Conservation (phyloP, 1,139 yeast species). For the Candida buenavistaensis region DNA sequence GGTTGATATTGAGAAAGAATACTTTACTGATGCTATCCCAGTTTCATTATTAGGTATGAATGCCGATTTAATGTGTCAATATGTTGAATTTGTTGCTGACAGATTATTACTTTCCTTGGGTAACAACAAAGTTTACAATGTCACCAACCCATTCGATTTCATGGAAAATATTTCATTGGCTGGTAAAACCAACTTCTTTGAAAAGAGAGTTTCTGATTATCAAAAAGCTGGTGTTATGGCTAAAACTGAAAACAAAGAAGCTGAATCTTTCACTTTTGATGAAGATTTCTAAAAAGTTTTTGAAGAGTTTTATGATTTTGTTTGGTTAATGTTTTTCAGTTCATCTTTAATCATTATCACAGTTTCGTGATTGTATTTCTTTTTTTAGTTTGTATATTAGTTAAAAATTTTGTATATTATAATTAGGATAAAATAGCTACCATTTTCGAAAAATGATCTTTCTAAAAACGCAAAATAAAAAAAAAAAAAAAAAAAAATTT, state of each 20-base stretch:
- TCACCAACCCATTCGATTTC: slow-evolving; percentile 92
- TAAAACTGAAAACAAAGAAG: slow-evolving; percentile 31
- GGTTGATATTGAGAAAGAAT: slow-evolving; percentile 89
- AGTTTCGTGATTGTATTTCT: no score
- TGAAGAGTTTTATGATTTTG: not conserved
- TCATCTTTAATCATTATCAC: not conserved
- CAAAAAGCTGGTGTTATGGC: slow-evolving; percentile 99
- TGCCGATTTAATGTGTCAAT: slow-evolving; percentile 88
- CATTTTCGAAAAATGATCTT: not conserved
- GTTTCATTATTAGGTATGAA: slow-evolving; percentile 93
- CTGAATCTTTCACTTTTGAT: slow-evolving; percentile 43
- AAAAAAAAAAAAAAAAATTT: slow-evolving; percentile 3
- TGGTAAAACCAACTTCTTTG: slow-evolving; percentile 98
- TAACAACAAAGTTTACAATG: slow-evolving; percentile 84
- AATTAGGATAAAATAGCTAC: not conserved
- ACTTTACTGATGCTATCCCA: slow-evolving; percentile 92
- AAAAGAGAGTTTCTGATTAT: slow-evolving; percentile 97
- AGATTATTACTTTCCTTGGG: slow-evolving; percentile 88
- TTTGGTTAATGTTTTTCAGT: not conserved
- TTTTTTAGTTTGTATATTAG: not conserved
- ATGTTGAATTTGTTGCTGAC: slow-evolving; percentile 97
- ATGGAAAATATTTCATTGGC: slow-evolving; percentile 98
- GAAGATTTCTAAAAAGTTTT: slow-evolving; percentile 48
- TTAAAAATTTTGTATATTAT: not conserved
- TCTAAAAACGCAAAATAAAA: not conserved